Base-by-base conservation (phyloP, 345 rosid genomes). In the Moringa oleifera region DNA sequence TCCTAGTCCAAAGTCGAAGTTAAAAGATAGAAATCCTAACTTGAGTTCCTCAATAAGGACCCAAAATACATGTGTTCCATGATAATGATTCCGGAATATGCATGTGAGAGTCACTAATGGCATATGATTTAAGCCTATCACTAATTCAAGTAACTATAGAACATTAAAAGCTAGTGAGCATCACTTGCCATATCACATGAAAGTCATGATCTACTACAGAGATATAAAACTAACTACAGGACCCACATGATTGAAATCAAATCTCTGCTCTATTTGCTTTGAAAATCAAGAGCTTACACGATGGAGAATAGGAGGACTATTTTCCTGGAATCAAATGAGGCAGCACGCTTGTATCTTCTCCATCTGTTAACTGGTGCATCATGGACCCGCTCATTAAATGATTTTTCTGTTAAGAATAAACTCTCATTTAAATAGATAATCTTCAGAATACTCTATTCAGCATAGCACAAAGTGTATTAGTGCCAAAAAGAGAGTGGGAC, bases 271-370 rank as follows among this genome's bases (percentile, higher is more conserved):
- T 54, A 20, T 57, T 71, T 28, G 23, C 47, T 47, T 25, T 51
- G n/a, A 67, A 68, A n/a, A 56, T 36, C 15, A 10, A 59, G 66
- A 63, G 52, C 90, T 92, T 85, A 92, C 98, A 92, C 52, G 78
- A 89, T 68, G 58, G 98, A 92, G 80, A 92, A 92, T 8, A 86
- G 68, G 64, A 92, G 68, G 82, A 89, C 98, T 41, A 92, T 56
- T 67, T 86, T 89, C 72, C 97, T 81, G 13, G 97, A 93, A 72
- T 89, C 94, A 73, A 87, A 90, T 13, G 90, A 81, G 15, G 96
- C 89, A 0, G 85, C 85, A 28, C 97, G 96, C 67, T 86, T 93
- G 63, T 78, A 93, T 73, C 80, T 87, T 80, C 97, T 85, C 94
- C 94, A 85, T 61, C 89, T 83, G 81, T 93, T 92, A 16, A 69